A percentile compares a stretch with the other conserved stretches of the same genome.
Conservation (phyloP, 2,329 filamentous ascomycete genomes). For the Chrysosphaeria jannelii region DNA sequence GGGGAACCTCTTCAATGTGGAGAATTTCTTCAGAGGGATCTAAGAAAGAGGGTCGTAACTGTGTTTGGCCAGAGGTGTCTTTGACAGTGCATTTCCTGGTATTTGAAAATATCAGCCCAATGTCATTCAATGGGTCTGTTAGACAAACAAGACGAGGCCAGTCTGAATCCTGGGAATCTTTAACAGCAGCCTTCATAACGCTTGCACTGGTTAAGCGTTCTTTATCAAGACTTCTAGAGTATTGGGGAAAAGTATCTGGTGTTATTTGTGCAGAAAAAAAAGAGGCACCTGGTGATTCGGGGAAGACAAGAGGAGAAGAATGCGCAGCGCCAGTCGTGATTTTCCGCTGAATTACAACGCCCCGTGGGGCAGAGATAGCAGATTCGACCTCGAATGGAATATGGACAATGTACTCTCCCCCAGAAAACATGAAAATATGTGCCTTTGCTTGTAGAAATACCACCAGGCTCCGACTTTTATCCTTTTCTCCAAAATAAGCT, state of each 20-base stretch:
- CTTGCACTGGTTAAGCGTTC: too few species aligned
- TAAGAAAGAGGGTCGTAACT: constrained; percentile 31
- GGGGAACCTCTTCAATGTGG: constrained; percentile 37
- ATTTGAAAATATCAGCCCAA: constrained; percentile 72
- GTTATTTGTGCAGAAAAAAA: constrained; percentile 43
- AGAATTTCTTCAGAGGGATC: constrained; percentile 56
- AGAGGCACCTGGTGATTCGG: constrained; percentile 46
- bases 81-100: too few species aligned
- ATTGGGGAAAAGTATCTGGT: too few species aligned
- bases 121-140: constrained; percentile 58
- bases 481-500: constrained; percentile 36
- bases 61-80: too few species aligned
- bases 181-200: too few species aligned
- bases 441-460: constrained; percentile 80
- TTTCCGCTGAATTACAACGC: constrained; percentile 66
- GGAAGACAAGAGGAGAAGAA: constrained; percentile 23
- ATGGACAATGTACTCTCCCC: constrained; percentile 67
- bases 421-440: constrained; percentile 73
- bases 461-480: constrained; percentile 42
- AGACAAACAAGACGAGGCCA: constrained; percentile 57
- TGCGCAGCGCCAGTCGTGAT: constrained; percentile 19
- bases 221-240: too few species aligned
- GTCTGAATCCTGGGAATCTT: constrained; percentile 26
- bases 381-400: constrained; percentile 84
- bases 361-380: constrained; percentile 53